Percentiles rank a stretch among this genome's conserved stretches.
Evolutionary conservation across 2,329 filamentous ascomycete genomes (phyloP).

Genomic region (Stenocarpella maydis): DNA sequence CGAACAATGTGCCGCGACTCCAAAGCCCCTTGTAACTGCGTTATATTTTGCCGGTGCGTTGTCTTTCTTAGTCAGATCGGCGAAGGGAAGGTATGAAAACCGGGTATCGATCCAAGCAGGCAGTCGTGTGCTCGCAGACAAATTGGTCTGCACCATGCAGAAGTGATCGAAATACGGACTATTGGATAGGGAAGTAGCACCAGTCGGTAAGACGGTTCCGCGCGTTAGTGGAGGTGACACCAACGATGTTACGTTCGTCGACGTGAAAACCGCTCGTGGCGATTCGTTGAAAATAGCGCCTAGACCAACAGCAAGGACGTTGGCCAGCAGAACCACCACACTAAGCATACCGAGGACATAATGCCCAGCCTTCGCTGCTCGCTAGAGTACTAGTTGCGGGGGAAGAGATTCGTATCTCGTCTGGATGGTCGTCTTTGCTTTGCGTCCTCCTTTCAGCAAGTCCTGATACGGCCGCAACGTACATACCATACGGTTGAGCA

Average conservation of each 20-base stretch:
- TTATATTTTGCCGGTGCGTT: slow-evolving; percentile 6
- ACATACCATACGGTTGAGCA: slow-evolving; percentile 62
- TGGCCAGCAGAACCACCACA: slow-evolving; percentile 55
- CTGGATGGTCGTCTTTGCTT: slow-evolving; percentile 49
- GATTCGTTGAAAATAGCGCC: slow-evolving; percentile 58
- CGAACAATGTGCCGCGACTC: slow-evolving; percentile 29
- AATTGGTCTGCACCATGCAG: slow-evolving; percentile 55
- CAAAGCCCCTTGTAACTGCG: slow-evolving; percentile 42
- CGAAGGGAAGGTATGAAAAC: slow-evolving; percentile 58
- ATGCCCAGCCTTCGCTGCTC: slow-evolving; percentile 55
- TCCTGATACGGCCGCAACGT: slow-evolving; percentile 63
- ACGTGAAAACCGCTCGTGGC: not conserved
- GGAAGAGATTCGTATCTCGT: slow-evolving; percentile 62
- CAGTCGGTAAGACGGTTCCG: slow-evolving; percentile 35
- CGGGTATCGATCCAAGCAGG: slow-evolving; percentile 58
- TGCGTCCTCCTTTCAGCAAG: slow-evolving; percentile 49
- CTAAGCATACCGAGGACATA: slow-evolving; percentile 57
- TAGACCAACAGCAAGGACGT: slow-evolving; percentile 61
- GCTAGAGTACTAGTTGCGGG: slow-evolving; percentile 58
- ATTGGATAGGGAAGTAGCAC: not conserved
- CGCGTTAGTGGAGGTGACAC: slow-evolving; percentile 36
- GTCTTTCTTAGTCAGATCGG: not conserved
- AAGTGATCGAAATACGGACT: slow-evolving; percentile 40
- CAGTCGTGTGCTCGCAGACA: slow-evolving; percentile 50
- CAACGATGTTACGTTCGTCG: slow-evolving; percentile 32